Evolutionary conservation across 805 yeast species (phyloP).

Genomic region (Komagataella pastoris): DNA sequence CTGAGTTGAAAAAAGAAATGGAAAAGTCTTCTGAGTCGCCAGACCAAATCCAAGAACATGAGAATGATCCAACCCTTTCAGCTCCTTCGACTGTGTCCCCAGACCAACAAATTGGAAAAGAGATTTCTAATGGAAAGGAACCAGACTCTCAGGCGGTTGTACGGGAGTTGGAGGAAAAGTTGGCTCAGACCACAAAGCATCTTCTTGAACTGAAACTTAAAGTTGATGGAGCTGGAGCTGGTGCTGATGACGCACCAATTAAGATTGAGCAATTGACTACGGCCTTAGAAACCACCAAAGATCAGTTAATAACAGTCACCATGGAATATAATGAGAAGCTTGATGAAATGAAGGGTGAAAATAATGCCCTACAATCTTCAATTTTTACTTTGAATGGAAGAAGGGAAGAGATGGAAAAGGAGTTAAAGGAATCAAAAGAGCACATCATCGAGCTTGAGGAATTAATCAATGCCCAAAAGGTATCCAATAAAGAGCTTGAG

Average conservation of each 20-base stretch:
- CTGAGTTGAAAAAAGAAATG: not conserved
- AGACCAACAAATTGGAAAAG: not conserved
- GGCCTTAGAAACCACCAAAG: constrained; percentile 10
- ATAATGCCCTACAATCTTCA: not conserved
- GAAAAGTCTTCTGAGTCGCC: not conserved
- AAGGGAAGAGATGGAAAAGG: constrained; percentile 10
- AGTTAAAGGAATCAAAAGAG: constrained; percentile 6
- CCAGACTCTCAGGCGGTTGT: not conserved
- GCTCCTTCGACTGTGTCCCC: not conserved
- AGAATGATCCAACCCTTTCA: not conserved
- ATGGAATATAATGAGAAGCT: constrained; percentile 12
- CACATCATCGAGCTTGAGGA: constrained; percentile 14
- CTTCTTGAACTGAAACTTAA: not conserved
- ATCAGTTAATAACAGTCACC: constrained; percentile 10
- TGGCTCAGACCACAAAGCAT: not conserved
- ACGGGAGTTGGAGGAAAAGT: not conserved
- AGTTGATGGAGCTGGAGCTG: not conserved
- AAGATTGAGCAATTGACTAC: not conserved
- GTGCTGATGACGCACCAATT: not conserved
- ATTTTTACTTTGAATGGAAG: not conserved
- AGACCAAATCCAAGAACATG: too few relatives aligned
- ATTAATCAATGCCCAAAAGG: constrained; percentile 7
- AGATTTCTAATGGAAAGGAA: not conserved
- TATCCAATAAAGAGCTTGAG: not conserved
- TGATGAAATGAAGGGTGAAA: not conserved